Base-by-base conservation (phyloP, 306 rosid genomes). In the Dryas alaskensis region DNA sequence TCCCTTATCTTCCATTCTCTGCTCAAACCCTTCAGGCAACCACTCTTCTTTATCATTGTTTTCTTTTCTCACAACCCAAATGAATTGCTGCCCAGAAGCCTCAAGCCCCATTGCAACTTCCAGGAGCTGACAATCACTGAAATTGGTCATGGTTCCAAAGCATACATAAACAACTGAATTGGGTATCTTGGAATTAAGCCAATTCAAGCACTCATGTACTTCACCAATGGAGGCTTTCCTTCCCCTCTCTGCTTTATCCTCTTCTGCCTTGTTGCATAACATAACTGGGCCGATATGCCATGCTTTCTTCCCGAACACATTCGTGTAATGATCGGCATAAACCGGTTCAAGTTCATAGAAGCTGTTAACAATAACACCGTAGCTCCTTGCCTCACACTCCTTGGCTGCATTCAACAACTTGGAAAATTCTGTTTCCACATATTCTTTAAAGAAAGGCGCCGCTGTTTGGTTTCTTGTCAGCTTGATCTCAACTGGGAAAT, bases 211-310 rank as follows among this genome's bases (percentile, higher is more conserved):
- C 10, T 45, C 57, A 12, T 78, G 78, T 63, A 19, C 22, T 22
- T 75, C 82, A 2, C 59, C 78, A 4, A 83, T 81, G 3, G 81
- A 60, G 8, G 78, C 73, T 84, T 75, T 78, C 4, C 25, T 74
- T 67, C 86, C 90, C 66, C 86, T 86, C 0, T 4, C 10, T 45
- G 73, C 82, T 48, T 84, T 85, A 1, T 83, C 87, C 25, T 76
- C 77, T 58, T 27, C 47, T 1, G 48, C 58, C 19, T 76, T 76
- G 0, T 77, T 83, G 63, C 81, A 76, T 10, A 81, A 45, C 3
- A 84, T 83, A 47, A 90, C 75, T 0, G 87, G 93, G 1, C 93
- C 93, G 10, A 88, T 73, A 42, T 73, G 86, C 96, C 93, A 90
- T 1, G 88, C 85, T 65, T 58, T 88, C 51, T 82, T 68, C n/a